phyloP scores from a whole-genome alignment of 768 basidiomycete species.

The Tulasnella sp. region DNA sequence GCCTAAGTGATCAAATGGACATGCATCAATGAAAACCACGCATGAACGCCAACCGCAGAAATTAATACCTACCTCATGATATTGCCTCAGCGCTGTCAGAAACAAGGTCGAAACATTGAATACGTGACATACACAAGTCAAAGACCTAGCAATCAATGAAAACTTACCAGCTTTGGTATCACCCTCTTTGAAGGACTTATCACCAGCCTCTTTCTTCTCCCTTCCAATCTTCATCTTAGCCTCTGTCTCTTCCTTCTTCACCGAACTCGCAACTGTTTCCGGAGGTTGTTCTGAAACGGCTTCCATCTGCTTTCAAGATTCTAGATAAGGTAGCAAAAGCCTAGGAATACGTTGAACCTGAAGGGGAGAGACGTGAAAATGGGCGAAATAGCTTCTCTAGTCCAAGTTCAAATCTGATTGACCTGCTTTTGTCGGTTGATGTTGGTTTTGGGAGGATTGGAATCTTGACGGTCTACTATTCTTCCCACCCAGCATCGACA shows the following conservation, averaged over 20 bases:
- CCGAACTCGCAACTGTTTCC: background rate
- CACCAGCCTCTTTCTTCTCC: conserved; percentile 55
- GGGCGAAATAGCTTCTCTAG: background rate
- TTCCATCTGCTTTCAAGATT: background rate
- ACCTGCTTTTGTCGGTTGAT: no score
- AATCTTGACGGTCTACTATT: no score
- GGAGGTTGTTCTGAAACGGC: background rate
- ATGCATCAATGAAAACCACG: conserved; percentile 19
- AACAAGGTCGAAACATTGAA: background rate
- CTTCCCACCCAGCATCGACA: no score
- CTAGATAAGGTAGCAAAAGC: background rate
- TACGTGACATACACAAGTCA: no score
- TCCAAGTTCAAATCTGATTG: background rate
- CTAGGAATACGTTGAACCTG: background rate
- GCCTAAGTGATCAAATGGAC: conserved; percentile 38
- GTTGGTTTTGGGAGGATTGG: no score
- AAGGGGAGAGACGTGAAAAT: background rate
- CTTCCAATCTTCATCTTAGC: conserved; percentile 51
- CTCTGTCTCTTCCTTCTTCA: conserved; percentile 21
- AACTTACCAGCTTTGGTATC: conserved; percentile 48
- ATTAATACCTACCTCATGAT: conserved; percentile 53
- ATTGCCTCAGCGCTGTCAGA: conserved; percentile 51
- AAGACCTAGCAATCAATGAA: background rate
- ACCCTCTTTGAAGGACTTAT: conserved; percentile 59
- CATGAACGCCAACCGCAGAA: no score